These are phyloP conservation scores for Musa balbisiana DNA, from an alignment of 202 grass and related monocot species.

Conservation along the genomic window DNA sequence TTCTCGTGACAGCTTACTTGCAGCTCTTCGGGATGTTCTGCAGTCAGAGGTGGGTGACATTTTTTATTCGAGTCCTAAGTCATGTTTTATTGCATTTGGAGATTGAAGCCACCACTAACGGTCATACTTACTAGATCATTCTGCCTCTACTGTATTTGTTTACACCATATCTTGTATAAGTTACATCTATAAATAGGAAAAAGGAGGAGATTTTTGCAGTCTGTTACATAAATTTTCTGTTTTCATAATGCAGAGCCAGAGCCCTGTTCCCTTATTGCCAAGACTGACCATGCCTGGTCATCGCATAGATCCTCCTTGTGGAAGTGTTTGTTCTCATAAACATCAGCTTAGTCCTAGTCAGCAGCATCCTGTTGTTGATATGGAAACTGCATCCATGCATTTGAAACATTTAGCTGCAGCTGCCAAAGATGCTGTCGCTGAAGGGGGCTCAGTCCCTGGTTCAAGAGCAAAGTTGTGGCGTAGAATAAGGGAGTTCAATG, in stretches of 20 bases:
- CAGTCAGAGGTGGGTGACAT: slow-evolving; percentile 59
- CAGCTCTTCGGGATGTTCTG: slow-evolving; percentile 76
- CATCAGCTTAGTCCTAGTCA: slow-evolving; percentile 20
- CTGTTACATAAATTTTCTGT: slow-evolving; percentile 5
- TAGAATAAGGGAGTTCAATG: slow-evolving; percentile 98
- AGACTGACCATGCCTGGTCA: slow-evolving; percentile 95
- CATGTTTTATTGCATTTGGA: background rate
- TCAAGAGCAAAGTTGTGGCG: slow-evolving; percentile 91
- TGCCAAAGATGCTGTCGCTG: slow-evolving; percentile 94
- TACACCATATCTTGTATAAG: background rate
- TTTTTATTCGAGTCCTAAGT: background rate
- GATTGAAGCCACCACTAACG: background rate
- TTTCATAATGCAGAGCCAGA: slow-evolving; percentile 54
- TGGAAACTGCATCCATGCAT: slow-evolving; percentile 68
- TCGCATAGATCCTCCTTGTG: slow-evolving; percentile 88
- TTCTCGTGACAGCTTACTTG: slow-evolving; percentile 89
- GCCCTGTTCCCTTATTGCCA: slow-evolving; percentile 75
- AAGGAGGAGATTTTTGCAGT: background rate
- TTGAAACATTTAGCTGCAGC: slow-evolving; percentile 81
- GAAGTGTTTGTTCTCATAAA: slow-evolving; percentile 41
- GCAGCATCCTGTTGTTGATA: slow-evolving; percentile 42
- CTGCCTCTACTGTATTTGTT: background rate
- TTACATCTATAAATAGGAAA: background rate
- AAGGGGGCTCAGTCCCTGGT: slow-evolving; percentile 71
- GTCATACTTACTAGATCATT: background rate